Evolutionary conservation across 2,329 filamentous ascomycete genomes (phyloP).

Genomic region (Fusarium compactum): DNA sequence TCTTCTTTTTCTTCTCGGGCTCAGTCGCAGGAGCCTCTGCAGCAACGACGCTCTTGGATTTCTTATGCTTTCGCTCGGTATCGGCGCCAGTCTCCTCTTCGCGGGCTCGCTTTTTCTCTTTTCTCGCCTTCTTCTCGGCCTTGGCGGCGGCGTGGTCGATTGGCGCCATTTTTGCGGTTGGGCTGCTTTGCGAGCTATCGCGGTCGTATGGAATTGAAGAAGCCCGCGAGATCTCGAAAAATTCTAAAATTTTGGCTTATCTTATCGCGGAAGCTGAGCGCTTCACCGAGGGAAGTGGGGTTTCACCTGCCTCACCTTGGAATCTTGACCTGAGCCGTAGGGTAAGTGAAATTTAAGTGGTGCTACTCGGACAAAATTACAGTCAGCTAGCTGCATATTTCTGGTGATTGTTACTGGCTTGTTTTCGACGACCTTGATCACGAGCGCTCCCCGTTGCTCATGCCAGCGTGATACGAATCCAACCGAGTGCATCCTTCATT

Average conservation of each 20-base stretch:
- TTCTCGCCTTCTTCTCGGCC: slow-evolving; percentile 57
- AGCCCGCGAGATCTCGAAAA: slow-evolving; percentile 31
- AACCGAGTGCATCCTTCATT: neutral
- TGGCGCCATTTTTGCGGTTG: slow-evolving; percentile 50
- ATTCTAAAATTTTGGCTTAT: slow-evolving; percentile 40
- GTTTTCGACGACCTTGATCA: neutral
- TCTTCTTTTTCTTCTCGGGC: slow-evolving; percentile 49
- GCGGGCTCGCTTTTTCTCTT: slow-evolving; percentile 60
- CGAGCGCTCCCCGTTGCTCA: neutral
- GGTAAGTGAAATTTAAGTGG: neutral
- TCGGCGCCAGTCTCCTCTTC: slow-evolving; percentile 57
- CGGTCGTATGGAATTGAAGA: slow-evolving; percentile 26
- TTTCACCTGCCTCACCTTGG: neutral
- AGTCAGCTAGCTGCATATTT: too few species aligned
- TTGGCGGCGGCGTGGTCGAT: slow-evolving; percentile 50
- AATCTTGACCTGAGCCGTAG: neutral
- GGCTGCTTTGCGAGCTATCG: slow-evolving; percentile 34
- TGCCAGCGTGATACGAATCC: neutral
- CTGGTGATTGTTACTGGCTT: neutral
- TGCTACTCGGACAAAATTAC: neutral
- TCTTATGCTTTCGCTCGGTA: slow-evolving; percentile 62
- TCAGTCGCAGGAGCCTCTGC: slow-evolving; percentile 41
- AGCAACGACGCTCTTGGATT: slow-evolving; percentile 60
- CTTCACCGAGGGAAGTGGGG: slow-evolving; percentile 37
- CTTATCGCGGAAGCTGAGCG: slow-evolving; percentile 33